Conservation (phyloP, 2,329 filamentous ascomycete genomes). For the Helotiales sp. region DNA sequence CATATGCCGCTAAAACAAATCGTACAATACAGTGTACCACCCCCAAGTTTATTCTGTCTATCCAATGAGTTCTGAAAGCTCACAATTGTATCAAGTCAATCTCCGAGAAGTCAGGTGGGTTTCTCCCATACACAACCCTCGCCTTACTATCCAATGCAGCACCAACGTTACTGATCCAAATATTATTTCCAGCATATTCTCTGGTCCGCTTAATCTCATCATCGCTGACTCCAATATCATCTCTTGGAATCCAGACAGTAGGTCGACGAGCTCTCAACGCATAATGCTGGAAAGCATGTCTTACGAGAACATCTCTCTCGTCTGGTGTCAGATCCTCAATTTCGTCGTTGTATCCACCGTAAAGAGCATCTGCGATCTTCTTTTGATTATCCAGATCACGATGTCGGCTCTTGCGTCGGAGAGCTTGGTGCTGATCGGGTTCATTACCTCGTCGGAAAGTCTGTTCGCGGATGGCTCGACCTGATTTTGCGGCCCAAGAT, state of each 20-base stretch:
- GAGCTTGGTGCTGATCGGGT: conserved; percentile 19
- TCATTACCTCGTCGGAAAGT: conserved; percentile 45
- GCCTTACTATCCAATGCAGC: conserved; percentile 83
- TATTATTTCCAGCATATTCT: conserved; percentile 53
- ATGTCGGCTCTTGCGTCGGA: conserved; percentile 43
- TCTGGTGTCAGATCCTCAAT: conserved; percentile 91
- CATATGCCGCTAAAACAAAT: conserved; percentile 18
- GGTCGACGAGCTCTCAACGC: conserved; percentile 83
- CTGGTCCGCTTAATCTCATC: conserved; percentile 84
- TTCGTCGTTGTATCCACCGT: conserved; percentile 85
- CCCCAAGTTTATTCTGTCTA: neutral
- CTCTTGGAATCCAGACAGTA: conserved; percentile 90
- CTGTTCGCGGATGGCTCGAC: conserved; percentile 37
- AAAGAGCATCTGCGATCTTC: conserved; percentile 75
- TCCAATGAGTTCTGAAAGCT: neutral
- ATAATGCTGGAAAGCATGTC: conserved; percentile 86
- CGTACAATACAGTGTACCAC: neutral
- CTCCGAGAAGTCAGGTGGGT: conserved; percentile 88
- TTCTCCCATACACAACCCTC: conserved; percentile 78
- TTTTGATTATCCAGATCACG: conserved; percentile 72
- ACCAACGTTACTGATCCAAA: conserved; percentile 94
- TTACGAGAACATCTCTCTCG: conserved; percentile 81
- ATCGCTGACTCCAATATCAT: conserved; percentile 86
- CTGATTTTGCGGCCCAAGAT: conserved; percentile 29
- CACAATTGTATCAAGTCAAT: conserved; percentile 81